Conservation (phyloP, 306 rosid species). For the Dalbergia cultrata region DNA sequence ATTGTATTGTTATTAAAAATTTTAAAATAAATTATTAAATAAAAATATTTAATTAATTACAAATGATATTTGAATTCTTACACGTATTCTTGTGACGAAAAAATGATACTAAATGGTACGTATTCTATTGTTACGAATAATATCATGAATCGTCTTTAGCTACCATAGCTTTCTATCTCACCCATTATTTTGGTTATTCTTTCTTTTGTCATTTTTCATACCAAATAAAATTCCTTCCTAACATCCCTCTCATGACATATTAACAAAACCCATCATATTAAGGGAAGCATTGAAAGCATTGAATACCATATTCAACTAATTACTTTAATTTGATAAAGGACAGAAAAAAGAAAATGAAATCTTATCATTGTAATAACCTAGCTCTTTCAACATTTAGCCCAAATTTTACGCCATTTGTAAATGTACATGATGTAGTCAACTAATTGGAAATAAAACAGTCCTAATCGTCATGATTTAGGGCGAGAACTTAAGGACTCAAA, state of each 20-base stretch:
- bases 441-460: background rate
- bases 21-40: too few relatives aligned
- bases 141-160: too few relatives aligned
- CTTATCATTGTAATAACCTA: background rate
- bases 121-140: too few relatives aligned
- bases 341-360: background rate
- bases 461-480: background rate
- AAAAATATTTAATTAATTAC: too few relatives aligned
- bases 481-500: background rate
- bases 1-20: background rate
- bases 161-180: too few relatives aligned
- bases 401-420: slow-evolving; percentile 3
- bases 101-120: too few relatives aligned
- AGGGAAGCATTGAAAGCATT: background rate
- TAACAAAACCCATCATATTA: background rate
- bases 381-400: slow-evolving; percentile 15
- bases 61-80: too few relatives aligned
- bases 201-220: too few relatives aligned
- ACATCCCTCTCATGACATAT: too few relatives aligned
- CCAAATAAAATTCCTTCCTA: too few relatives aligned
- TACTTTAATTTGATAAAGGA: background rate
- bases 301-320: background rate
- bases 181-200: too few relatives aligned
- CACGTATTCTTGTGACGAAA: too few relatives aligned
- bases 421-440: slow-evolving; percentile 3